A percentile compares a stretch with the other conserved stretches of the same genome.
Evolutionary conservation across 306 rosid genomes (phyloP).

Genomic region (Prunus mume): DNA sequence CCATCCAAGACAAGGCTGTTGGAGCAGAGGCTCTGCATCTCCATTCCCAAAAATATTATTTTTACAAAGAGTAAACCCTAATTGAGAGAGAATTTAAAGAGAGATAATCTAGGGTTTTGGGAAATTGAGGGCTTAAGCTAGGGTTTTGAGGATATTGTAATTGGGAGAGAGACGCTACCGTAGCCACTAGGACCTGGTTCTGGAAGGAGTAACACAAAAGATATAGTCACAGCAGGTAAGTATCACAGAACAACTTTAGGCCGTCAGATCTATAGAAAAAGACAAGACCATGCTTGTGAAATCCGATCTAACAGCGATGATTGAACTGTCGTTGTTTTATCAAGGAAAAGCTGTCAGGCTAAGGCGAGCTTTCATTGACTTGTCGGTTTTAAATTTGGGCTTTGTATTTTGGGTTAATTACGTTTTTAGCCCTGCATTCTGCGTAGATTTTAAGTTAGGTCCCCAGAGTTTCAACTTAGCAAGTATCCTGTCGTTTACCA

Average conservation of each 20-base stretch:
- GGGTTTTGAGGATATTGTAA: constrained; percentile 31
- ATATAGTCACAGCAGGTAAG: neutral
- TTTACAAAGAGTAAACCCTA: neutral
- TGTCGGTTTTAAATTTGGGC: neutral
- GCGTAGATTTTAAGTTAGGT: neutral
- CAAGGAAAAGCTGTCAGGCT: neutral
- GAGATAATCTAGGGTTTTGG: constrained; percentile 24
- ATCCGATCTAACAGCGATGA: neutral
- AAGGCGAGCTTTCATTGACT: neutral
- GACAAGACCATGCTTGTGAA: neutral
- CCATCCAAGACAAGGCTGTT: constrained; percentile 15
- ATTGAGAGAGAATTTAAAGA: neutral
- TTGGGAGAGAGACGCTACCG: neutral
- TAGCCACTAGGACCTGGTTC: constrained; percentile 4
- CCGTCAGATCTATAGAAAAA: neutral
- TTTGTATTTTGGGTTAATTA: neutral
- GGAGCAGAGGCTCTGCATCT: constrained; percentile 20
- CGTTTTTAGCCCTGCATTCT: neutral
- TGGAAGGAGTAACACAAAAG: neutral
- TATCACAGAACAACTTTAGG: neutral
- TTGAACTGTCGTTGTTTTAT: neutral
- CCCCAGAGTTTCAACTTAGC: neutral
- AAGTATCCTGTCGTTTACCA: too few species aligned
- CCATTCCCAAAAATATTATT: constrained; percentile 16
- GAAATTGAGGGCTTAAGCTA: constrained; percentile 17